phyloP scores from a whole-genome alignment of 2,329 filamentous ascomycete species.

The Cladophialophora bantiana region DNA sequence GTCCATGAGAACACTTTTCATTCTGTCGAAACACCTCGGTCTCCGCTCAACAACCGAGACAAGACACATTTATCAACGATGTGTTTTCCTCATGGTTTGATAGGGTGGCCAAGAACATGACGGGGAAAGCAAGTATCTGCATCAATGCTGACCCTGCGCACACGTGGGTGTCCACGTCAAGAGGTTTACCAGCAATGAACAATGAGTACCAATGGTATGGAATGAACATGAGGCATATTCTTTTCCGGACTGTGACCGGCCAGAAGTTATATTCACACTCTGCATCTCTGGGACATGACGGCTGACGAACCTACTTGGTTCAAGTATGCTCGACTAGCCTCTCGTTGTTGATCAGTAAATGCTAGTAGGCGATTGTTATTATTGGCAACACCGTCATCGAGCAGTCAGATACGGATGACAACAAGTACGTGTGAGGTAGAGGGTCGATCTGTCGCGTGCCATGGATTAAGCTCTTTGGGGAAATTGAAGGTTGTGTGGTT shows the following conservation, averaged over 20 bases:
- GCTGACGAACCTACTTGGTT: no score
- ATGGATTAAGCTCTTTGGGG: neutral
- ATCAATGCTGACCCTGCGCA: neutral
- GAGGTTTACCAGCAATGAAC: no score
- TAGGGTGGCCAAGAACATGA: neutral
- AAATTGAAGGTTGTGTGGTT: neutral
- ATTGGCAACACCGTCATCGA: neutral
- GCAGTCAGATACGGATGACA: neutral
- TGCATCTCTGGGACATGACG: neutral
- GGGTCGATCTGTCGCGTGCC: conserved; percentile 3
- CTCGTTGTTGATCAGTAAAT: no score
- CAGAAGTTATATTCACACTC: neutral
- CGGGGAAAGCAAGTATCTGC: neutral
- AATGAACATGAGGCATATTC: neutral
- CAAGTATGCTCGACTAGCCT: no score
- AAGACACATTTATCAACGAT: no score
- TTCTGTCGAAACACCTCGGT: no score
- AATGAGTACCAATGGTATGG: neutral
- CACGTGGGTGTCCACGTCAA: neutral
- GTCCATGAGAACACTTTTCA: no score
- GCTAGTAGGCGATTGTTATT: neutral
- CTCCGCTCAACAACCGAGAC: no score
- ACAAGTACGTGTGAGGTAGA: neutral
- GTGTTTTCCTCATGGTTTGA: neutral
- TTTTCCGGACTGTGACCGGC: neutral